Conservation (phyloP, 2,329 filamentous ascomycete species). For the Cladosporium austrohemisphaericum region DNA sequence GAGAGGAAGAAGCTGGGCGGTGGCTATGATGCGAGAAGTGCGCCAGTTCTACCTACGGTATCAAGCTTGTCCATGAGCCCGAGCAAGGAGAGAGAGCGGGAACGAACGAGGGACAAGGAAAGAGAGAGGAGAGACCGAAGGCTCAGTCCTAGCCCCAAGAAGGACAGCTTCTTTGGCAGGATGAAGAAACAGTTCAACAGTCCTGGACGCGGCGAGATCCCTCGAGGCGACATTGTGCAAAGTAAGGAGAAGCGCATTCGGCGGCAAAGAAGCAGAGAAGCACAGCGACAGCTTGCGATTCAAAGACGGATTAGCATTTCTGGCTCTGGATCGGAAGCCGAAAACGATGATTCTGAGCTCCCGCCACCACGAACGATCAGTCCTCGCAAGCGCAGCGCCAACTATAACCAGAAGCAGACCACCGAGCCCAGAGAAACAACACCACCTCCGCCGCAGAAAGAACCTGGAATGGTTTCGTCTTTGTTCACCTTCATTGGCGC, state of each 20-base stretch:
- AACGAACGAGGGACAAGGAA: constrained; percentile 19
- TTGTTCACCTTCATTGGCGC: constrained; percentile 61
- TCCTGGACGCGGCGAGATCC: constrained; percentile 38
- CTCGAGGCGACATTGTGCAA: constrained; percentile 34
- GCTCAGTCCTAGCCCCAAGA: constrained; percentile 13
- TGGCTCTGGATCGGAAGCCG: constrained; percentile 27
- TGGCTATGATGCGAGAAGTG: constrained; percentile 1
- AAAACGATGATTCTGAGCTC: constrained; percentile 25
- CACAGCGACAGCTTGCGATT: constrained; percentile 25
- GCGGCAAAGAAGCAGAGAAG: constrained; percentile 28
- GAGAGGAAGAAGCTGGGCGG: constrained; percentile 6
- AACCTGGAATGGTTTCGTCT: constrained; percentile 35
- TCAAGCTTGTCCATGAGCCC: not conserved
- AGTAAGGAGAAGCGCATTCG: constrained; percentile 38
- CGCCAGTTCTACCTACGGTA: constrained; percentile 6
- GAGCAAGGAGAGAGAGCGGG: constrained; percentile 20
- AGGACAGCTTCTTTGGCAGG: constrained; percentile 26
- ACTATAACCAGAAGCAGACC: constrained; percentile 16
- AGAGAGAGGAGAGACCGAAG: constrained; percentile 23
- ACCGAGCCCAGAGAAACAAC: not conserved
- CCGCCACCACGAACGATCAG: constrained; percentile 11
- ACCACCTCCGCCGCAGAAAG: constrained; percentile 13
- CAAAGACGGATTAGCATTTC: constrained; percentile 32
- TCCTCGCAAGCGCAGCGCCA: constrained; percentile 27
- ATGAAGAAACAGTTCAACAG: constrained; percentile 32